These are phyloP conservation scores for Inga oerstediana DNA, from an alignment of 306 rosid genomes.

Conservation along the genomic window DNA sequence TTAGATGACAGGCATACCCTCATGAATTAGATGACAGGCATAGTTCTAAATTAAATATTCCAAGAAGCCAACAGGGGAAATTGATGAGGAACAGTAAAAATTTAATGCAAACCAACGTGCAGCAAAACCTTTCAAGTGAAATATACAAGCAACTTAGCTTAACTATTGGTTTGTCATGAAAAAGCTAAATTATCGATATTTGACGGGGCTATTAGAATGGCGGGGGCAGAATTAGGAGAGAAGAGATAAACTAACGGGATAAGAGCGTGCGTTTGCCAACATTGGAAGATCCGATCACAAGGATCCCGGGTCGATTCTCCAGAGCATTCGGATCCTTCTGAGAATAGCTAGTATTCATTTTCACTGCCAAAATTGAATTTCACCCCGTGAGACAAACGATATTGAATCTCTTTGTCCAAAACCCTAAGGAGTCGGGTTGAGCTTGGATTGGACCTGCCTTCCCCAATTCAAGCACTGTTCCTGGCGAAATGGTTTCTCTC, in stretches of 20 bases:
- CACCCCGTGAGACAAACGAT: background rate
- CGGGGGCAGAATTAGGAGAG: background rate
- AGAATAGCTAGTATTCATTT: slow-evolving; percentile 34
- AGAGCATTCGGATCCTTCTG: slow-evolving; percentile 41
- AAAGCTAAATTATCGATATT: background rate
- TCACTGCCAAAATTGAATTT: background rate
- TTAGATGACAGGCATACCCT: background rate
- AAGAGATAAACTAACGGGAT: slow-evolving; percentile 54
- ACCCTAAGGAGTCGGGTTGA: background rate
- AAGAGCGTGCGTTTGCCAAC: slow-evolving; percentile 85
- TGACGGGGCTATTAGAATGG: background rate
- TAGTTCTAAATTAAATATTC: background rate
- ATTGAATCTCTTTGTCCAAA: slow-evolving; percentile 5
- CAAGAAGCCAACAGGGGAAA: background rate
- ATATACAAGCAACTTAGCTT: background rate
- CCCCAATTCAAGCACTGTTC: background rate
- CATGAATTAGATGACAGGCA: background rate
- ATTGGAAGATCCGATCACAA: slow-evolving; percentile 71
- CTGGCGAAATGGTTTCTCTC: background rate
- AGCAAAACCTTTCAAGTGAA: background rate
- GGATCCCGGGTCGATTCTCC: slow-evolving; percentile 67
- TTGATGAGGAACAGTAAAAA: background rate
- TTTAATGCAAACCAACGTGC: background rate
- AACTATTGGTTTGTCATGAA: background rate
- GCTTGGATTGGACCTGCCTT: background rate